phyloP scores from a whole-genome alignment of 2,329 filamentous ascomycete species.

The Parascedosporium putredinis region DNA sequence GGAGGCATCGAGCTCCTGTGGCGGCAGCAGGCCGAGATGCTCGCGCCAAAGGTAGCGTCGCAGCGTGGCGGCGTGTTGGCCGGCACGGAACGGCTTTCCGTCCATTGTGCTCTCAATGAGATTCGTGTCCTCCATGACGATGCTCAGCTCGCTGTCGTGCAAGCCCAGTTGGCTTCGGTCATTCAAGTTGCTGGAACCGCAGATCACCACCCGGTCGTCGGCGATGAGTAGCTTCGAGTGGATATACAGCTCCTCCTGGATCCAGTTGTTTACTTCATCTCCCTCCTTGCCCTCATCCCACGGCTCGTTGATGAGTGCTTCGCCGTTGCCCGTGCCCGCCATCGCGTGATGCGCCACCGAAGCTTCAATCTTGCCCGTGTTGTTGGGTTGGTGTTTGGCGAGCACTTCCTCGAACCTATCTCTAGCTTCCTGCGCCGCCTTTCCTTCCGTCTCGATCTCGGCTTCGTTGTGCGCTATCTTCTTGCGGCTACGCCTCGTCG shows the following conservation, averaged over 20 bases:
- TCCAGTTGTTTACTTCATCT: slow-evolving; percentile 77
- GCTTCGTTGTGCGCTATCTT: slow-evolving; percentile 19
- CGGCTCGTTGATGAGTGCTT: slow-evolving; percentile 51
- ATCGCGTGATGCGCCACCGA: slow-evolving; percentile 71
- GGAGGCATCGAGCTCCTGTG: slow-evolving; percentile 58
- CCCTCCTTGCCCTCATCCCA: slow-evolving; percentile 67
- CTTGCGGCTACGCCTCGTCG: slow-evolving; percentile 17
- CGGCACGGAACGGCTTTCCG: slow-evolving; percentile 64
- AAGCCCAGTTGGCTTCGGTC: slow-evolving; percentile 79
- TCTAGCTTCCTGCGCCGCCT: slow-evolving; percentile 38
- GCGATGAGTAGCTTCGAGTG: slow-evolving; percentile 86
- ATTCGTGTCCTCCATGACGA: slow-evolving; percentile 79
- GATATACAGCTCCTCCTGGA: slow-evolving; percentile 93
- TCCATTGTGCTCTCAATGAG: slow-evolving; percentile 65
- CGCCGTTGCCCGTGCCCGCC: slow-evolving; percentile 41
- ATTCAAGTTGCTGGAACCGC: slow-evolving; percentile 83
- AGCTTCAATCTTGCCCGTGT: slow-evolving; percentile 25
- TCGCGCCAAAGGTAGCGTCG: slow-evolving; percentile 81
- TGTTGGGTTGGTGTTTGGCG: slow-evolving; percentile 24
- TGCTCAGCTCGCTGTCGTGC: slow-evolving; percentile 83
- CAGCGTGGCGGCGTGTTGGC: slow-evolving; percentile 72
- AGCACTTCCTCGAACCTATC: slow-evolving; percentile 40
- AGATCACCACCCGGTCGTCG: slow-evolving; percentile 77
- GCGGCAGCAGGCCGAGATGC: slow-evolving; percentile 70
- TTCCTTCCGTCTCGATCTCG: slow-evolving; percentile 33